Evolutionary conservation across 495 filamentous ascomycete genomes (phyloP).

Genomic region (Xeromyces bisporus): DNA sequence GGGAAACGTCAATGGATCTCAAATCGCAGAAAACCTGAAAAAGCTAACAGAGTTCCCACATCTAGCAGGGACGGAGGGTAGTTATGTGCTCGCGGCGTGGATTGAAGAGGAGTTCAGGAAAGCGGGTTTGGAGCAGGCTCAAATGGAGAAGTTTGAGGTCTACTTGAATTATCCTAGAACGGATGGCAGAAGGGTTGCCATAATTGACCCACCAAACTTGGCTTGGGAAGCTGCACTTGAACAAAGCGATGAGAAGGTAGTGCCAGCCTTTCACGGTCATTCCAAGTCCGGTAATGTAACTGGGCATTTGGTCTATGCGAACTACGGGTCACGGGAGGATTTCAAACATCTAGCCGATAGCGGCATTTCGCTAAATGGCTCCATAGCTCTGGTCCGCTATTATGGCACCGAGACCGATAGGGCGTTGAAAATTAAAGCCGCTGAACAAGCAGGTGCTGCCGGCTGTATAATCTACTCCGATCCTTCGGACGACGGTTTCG

Average conservation of each 20-base stretch:
- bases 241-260: constrained; percentile 54
- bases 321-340: constrained; percentile 75
- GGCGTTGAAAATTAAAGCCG: constrained; percentile 75
- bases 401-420: constrained; percentile 55
- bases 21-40: constrained; percentile 52
- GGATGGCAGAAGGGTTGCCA: constrained; percentile 62
- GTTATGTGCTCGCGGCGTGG: constrained; percentile 65
- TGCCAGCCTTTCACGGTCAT: constrained; percentile 70
- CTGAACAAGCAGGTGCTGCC: constrained; percentile 64
- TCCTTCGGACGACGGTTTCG: constrained; percentile 62
- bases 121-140: constrained; percentile 54
- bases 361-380: constrained; percentile 57
- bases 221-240: constrained; percentile 76
- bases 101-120: constrained; percentile 54
- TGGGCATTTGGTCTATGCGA: constrained; percentile 89
- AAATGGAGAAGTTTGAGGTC: constrained; percentile 61
- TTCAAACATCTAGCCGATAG: constrained; percentile 52
- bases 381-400: constrained; percentile 71
- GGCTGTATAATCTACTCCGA: constrained; percentile 90
- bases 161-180: constrained; percentile 82
- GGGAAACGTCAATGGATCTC: constrained; percentile 43
- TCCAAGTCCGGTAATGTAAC: constrained; percentile 75
- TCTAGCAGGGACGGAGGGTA: constrained; percentile 80
- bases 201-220: constrained; percentile 52
- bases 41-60: constrained; percentile 68